These are phyloP conservation scores for Aureobasidium sp. DNA, from an alignment of 2,329 filamentous ascomycete species.

Conservation along the genomic window DNA sequence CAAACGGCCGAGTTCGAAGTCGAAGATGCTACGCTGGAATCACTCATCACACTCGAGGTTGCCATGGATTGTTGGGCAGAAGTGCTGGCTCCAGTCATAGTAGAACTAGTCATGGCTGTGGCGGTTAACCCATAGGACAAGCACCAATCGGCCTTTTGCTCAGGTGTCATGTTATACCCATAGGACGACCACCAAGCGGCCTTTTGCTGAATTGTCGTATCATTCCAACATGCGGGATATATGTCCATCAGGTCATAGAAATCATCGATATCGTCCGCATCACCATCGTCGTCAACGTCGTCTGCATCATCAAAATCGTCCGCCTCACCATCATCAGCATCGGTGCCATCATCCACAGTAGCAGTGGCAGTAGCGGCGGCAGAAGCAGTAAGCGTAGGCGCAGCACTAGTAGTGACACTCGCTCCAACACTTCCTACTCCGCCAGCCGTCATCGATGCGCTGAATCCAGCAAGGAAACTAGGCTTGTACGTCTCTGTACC, in stretches of 20 bases:
- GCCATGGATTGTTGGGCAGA: not conserved
- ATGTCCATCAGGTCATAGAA: too few relatives aligned
- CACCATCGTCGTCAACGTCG: too few relatives aligned
- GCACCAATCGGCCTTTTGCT: too few relatives aligned
- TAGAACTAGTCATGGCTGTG: not conserved
- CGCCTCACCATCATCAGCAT: not conserved
- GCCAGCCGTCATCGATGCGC: not conserved
- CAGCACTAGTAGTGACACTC: not conserved
- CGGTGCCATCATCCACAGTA: not conserved
- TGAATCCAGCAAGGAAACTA: slow-evolving; percentile 37
- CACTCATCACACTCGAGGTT: not conserved
- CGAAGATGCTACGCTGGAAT: too few relatives aligned
- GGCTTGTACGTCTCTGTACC: slow-evolving; percentile 51
- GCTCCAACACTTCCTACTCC: too few relatives aligned
- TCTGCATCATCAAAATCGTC: too few relatives aligned
- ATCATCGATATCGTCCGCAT: too few relatives aligned
- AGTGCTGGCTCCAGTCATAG: not conserved
- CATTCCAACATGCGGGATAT: too few relatives aligned
- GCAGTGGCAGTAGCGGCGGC: not conserved
- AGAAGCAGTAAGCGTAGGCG: not conserved
- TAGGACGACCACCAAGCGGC: too few relatives aligned
- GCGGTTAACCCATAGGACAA: not conserved
- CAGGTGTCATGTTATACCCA: too few relatives aligned
- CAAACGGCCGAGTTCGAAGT: not conserved
- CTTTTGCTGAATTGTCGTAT: too few relatives aligned